Evolutionary conservation across 2,329 filamentous ascomycete genomes (phyloP), one percentile per base, ranked within the genome.

Genomic region (Neobulgaria alba): DNA sequence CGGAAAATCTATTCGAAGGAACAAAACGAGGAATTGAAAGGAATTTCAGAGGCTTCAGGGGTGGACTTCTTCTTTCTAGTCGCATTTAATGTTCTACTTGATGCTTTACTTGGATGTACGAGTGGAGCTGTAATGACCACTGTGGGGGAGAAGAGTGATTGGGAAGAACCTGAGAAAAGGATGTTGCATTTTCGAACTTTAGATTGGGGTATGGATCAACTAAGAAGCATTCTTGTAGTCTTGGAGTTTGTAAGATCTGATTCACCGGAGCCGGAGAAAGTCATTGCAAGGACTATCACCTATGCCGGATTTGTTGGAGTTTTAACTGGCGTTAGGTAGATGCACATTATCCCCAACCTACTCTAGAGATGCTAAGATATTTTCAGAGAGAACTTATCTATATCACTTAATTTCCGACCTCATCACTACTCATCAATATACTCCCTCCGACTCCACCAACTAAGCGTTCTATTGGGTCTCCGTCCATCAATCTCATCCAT

Each of bases 31-130:
- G 79, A 83, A 55, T 58, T 84, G n/a, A 60, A 57, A 3, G 78
- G 78, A 0, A 77, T 83, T 26, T 66, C 68, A 18, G 56, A 61
- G 18, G 64, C 59, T 2, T 67, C 67, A 0, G 69, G 66, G 0
- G 62, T 82, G 3, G 64, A 72, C 1, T 63, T 82, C 56, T 75
- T 78, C 48, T 58, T 82, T 0, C 63, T 83, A 0, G 69, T 83
- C 2, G 69, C 70, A 2, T 69, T 80, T 50, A 83, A 83, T 49
- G 73, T 75, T 2, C 59, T 82, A 2, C 63, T 83, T 1, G 79
- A 84, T 51, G 60, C 74, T 4, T 62, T 83, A 26, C 70, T 83
- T 60, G 79, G 78, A 2, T 83, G 79, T 54, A 82, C 78, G 1
- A 79, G 74, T 45, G 73, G 74, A 16, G 73, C 66, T 12, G 61